Conservation (phyloP, 129 eudicot genomes). For the Pittosporum tobira region DNA sequence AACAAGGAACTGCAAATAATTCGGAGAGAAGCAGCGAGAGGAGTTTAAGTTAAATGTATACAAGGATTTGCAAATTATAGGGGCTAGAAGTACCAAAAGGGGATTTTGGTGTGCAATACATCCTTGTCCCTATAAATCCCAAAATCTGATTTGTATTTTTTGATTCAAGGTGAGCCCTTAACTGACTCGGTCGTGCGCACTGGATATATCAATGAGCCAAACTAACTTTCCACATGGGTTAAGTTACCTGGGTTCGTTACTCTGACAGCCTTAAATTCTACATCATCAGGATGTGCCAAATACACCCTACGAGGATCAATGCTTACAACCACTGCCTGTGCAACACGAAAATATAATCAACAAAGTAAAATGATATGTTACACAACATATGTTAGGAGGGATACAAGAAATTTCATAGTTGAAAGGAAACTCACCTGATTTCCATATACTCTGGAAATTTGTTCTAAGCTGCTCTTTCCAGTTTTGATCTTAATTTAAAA, state of each 20-base stretch:
- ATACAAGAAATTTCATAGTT: background rate
- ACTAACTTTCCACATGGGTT: background rate
- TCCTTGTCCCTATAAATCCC: background rate
- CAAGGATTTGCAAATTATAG: no score
- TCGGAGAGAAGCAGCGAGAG: no score
- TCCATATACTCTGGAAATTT: slow-evolving; percentile 92
- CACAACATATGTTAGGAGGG: background rate
- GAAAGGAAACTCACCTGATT: slow-evolving; percentile 53
- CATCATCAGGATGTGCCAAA: slow-evolving; percentile 54
- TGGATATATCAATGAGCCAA: background rate
- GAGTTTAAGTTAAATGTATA: no score
- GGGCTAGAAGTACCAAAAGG: background rate
- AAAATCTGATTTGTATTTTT: background rate
- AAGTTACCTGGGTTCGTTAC: slow-evolving; percentile 62
- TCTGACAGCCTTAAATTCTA: slow-evolving; percentile 56
- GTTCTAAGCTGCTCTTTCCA: slow-evolving; percentile 95
- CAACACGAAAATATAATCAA: slow-evolving; percentile 7
- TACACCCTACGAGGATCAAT: slow-evolving; percentile 98
- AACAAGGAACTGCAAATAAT: no score
- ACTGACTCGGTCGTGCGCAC: background rate
- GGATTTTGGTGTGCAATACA: background rate
- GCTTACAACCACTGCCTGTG: slow-evolving; percentile 99
- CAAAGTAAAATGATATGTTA: slow-evolving; percentile 1
- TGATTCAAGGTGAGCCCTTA: background rate
- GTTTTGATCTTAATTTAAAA: slow-evolving; percentile 51